A percentile compares a stretch with the other conserved stretches of the same genome.
Evolutionary conservation across 139 green algal genomes (phyloP).

Genomic region (Chlorella sp.): DNA sequence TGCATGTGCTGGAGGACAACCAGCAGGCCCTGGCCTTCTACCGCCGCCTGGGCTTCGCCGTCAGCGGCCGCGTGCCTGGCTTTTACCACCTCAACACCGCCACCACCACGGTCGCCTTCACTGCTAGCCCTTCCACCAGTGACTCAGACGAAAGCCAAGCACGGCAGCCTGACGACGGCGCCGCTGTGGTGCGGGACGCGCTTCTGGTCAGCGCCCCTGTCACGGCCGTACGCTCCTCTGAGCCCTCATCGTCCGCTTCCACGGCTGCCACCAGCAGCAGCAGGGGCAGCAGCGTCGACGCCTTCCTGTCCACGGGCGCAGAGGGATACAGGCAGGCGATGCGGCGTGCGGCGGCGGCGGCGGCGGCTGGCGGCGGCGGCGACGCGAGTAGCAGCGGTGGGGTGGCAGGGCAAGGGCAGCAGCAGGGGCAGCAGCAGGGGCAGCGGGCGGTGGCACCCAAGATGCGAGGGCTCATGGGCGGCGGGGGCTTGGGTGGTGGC

Average conservation of each 20-base stretch:
- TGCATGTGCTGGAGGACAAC: slow-evolving; percentile 1
- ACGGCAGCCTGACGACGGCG: not conserved
- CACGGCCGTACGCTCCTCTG: not conserved
- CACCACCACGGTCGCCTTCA: not conserved
- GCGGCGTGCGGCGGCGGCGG: not conserved
- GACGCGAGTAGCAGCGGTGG: no score
- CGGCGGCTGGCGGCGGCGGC: no score
- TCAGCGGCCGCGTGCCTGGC: not conserved
- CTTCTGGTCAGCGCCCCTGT: not conserved
- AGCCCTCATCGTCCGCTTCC: no score
- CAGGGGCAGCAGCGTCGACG: not conserved
- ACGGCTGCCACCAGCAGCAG: not conserved
- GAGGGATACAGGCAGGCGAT: not conserved
- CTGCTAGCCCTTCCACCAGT: no score
- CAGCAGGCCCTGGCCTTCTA: not conserved
- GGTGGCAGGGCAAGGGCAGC: not conserved
- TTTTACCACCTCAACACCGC: not conserved
- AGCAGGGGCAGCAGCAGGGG: not conserved
- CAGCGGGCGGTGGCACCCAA: no score
- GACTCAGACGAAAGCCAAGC: not conserved
- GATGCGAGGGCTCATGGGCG: slow-evolving; percentile 4
- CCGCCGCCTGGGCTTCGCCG: not conserved
- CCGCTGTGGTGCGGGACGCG: not conserved
- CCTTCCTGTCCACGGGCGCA: not conserved
- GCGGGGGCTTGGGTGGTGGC: no score